Evolutionary conservation across 768 basidiomycete genomes (phyloP).

Genomic region (Boletus rubescentipes): DNA sequence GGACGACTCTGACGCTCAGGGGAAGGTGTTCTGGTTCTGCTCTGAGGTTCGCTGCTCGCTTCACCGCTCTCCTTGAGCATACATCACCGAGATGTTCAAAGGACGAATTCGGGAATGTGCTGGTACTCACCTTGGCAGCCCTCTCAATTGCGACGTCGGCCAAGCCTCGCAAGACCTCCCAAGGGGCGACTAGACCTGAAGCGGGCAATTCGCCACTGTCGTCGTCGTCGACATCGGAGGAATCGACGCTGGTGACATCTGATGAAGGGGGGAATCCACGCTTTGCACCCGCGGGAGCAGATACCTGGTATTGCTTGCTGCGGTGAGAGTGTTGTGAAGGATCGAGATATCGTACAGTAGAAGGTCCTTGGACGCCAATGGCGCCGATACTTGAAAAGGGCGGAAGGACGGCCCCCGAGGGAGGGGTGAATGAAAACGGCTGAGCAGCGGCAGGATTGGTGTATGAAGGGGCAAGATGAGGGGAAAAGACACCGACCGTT

Average conservation of each 20-base stretch:
- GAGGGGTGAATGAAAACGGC: conserved; percentile 33
- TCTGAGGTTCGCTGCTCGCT: conserved; percentile 65
- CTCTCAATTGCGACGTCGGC: conserved; percentile 81
- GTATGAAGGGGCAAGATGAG: conserved; percentile 44
- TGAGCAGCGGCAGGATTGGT: conserved; percentile 36
- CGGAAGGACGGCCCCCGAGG: conserved; percentile 57
- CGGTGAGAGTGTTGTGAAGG: conserved; percentile 31
- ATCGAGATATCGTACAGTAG: conserved; percentile 59
- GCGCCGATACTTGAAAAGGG: conserved; percentile 70
- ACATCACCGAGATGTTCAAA: conserved; percentile 10
- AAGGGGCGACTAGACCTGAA: conserved; percentile 79
- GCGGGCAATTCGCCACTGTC: conserved; percentile 79
- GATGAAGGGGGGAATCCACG: conserved; percentile 62
- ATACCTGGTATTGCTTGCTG: conserved; percentile 32
- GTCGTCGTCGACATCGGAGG: conserved; percentile 83
- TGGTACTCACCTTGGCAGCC: conserved; percentile 62
- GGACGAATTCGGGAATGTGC: not conserved
- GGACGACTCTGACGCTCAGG: conserved; percentile 70
- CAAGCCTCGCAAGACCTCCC: conserved; percentile 79
- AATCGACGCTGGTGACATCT: conserved; percentile 73
- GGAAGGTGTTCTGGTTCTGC: conserved; percentile 71
- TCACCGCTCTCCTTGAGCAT: conserved; percentile 68
- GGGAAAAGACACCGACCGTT: conserved; percentile 39
- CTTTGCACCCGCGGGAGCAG: conserved; percentile 47
- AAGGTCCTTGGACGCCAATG: conserved; percentile 50